Evolutionary conservation across 306 rosid genomes (phyloP), one percentile per base, ranked within the genome.

Genomic region (Vigna angularis): DNA sequence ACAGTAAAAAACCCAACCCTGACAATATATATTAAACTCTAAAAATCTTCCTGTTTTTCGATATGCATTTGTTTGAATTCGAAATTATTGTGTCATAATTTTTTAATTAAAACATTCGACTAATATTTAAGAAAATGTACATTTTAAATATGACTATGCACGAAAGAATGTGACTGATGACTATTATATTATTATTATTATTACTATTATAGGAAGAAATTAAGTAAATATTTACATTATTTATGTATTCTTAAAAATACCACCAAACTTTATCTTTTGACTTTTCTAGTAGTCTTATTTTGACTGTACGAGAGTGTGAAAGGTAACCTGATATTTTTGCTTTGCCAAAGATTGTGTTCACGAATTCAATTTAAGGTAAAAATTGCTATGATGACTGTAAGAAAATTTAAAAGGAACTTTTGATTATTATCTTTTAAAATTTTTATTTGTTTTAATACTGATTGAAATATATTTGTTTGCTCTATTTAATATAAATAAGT

Each of bases 321-420:
- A 76, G 50, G 65, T 65, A 65, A 64, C 20, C 7, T 65, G 64
- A 34, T 50, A 76, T 64, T 65, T 30, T 20, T 36, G 53, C 64
- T 65, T 49, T 53, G 14, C 42, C 30, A 50, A 64, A 64, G 53
- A 63, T 75, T 4, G 24, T 8, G 22, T 30, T 32, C 9, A 28
- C 50, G 3, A 7, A 6, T 74, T 26, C 6, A 59, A 40, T 73
- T 20, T 55, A 55, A 55, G 3, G 5, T 18, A 55, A 18, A 55
- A 18, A 55, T 4, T 12, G 5, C 7, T 59, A n/a, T 5, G 3
- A 0, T 1, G 11, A 61, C 1, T 61, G 44, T 30, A 15, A 61
- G 18, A 61, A 12, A 24, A 58, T 57, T 58, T 24, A 11, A 12
- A 58, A 51, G 36, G 36, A 26, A 26, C 28, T 2, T 26, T 26